Conservation (phyloP, 495 filamentous ascomycete genomes). For the Xylaria flabelliformis region DNA sequence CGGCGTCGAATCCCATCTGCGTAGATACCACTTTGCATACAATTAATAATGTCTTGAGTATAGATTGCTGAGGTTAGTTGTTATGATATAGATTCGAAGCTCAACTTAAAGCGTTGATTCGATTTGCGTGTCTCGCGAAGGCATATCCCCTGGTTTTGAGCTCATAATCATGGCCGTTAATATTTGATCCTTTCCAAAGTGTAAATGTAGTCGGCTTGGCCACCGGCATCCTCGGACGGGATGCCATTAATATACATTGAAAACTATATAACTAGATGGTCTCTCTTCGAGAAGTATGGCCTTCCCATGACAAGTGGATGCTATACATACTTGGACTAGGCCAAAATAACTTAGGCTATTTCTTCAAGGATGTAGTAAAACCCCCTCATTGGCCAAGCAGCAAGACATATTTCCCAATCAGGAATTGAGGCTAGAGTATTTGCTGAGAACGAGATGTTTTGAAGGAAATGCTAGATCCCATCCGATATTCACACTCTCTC, state of each 20-base stretch:
- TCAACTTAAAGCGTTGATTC: neutral
- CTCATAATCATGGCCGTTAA: too few relatives aligned
- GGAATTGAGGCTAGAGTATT: neutral
- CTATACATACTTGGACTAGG: neutral
- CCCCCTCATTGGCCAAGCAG: neutral
- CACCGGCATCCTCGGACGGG: too few relatives aligned
- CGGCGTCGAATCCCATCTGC: slow-evolving; percentile 3
- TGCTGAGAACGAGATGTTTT: neutral
- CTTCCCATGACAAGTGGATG: neutral
- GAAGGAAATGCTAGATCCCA: neutral
- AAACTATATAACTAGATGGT: too few relatives aligned
- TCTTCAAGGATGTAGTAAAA: neutral
- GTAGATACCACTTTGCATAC: slow-evolving; percentile 8
- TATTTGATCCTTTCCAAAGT: too few relatives aligned
- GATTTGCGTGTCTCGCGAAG: neutral
- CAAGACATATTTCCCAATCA: slow-evolving; percentile 10
- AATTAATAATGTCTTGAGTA: neutral
- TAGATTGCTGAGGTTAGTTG: neutral
- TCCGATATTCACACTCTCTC: neutral
- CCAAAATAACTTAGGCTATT: neutral
- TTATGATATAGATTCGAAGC: neutral
- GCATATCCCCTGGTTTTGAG: neutral
- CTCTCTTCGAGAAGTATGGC: too few relatives aligned
- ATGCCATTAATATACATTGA: too few relatives aligned
- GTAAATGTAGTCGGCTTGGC: too few relatives aligned